Base-by-base conservation (phyloP, 176 grass and related monocot genomes). In the Eleusine indica region DNA sequence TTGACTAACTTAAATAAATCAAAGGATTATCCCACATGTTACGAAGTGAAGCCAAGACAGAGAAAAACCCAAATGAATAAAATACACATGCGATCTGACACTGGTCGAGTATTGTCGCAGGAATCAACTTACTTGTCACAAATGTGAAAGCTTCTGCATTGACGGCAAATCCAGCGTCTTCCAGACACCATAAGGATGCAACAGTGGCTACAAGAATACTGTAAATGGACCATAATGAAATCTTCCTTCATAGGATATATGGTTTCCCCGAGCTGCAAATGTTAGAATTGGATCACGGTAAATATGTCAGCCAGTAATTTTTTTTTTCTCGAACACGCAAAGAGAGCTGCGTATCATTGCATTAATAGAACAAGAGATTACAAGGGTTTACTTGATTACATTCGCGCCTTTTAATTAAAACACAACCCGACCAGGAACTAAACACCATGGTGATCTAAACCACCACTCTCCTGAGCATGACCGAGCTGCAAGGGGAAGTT, bases 211-310 rank as follows among this genome's bases (percentile, higher is more conserved):
- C 97, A 99, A 56, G 91, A 70, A 90, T 99, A 89, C 76, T 99
- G 93, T 56, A 99, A 86, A 91, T 99, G 89, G 46, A 99, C 97
- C 97, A 99, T 99, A 71, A 99, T 96, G 82, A 99, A 99, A 85
- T 99, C 97, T 91, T 99, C 97, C 86, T 90, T 99, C 97, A 99
- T 99, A 46, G 97, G 93, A 81, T 81, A 85, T 77, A 99, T 99
- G 17, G 97, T 99, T 88, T 99, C 93, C 21, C 93, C 91, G 78
- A 99, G 93, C 97, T 99, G 87, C 67, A 74, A 58, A 81, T 6
- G 83, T 70, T 74, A 88, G 84, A 94, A 87, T 62, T 66, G 54
- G 86, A 85, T 85, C 68, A 75, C 48, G 64, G 32, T 88, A 71
- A 79, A 83, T 38, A 78, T 71, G 57, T 9, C 9, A 41, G 25